phyloP scores from a whole-genome alignment of 2,329 filamentous ascomycete species.

The Colletotrichum falcatum region DNA sequence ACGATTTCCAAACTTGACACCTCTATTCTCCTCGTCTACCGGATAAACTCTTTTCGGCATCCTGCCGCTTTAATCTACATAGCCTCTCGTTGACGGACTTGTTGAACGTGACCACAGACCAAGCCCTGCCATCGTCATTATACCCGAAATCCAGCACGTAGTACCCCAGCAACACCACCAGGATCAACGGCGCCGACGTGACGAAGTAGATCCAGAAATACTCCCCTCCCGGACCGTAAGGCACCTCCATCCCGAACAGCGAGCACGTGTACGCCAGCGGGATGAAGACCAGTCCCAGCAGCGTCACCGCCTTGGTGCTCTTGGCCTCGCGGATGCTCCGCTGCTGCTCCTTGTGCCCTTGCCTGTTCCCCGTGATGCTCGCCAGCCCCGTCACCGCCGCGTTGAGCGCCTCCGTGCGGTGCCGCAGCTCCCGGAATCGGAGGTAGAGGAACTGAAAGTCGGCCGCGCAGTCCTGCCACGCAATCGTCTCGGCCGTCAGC shows the following conservation, averaged over 20 bases:
- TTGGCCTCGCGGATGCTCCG: conserved; percentile 45
- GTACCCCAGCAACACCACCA: conserved; percentile 41
- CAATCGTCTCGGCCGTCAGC: conserved; percentile 5
- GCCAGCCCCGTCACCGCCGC: conserved; percentile 44
- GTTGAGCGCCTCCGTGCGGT: conserved; percentile 44
- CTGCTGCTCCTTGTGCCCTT: conserved; percentile 44
- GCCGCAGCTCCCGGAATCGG: conserved; percentile 44
- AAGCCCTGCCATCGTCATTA: conserved; percentile 43
- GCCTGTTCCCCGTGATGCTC: conserved; percentile 45
- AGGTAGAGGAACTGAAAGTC: conserved; percentile 44
- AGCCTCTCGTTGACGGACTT: conserved; percentile 13
- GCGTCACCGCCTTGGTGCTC: conserved; percentile 44
- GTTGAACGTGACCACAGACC: conserved; percentile 40
- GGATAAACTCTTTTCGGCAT: background rate
- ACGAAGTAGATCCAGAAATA: conserved; percentile 44
- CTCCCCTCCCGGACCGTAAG: conserved; percentile 41
- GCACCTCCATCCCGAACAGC: conserved; percentile 44
- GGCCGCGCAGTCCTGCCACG: conserved; percentile 41
- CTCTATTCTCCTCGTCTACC: background rate
- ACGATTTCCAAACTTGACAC: background rate
- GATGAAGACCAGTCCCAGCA: conserved; percentile 45
- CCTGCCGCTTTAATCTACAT: conserved; percentile 6
- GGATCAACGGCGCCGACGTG: conserved; percentile 42
- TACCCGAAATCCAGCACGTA: conserved; percentile 44
- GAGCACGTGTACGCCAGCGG: conserved; percentile 43